Conservation (phyloP, 139 green algal genomes). For the Volvox reticuliferus region DNA sequence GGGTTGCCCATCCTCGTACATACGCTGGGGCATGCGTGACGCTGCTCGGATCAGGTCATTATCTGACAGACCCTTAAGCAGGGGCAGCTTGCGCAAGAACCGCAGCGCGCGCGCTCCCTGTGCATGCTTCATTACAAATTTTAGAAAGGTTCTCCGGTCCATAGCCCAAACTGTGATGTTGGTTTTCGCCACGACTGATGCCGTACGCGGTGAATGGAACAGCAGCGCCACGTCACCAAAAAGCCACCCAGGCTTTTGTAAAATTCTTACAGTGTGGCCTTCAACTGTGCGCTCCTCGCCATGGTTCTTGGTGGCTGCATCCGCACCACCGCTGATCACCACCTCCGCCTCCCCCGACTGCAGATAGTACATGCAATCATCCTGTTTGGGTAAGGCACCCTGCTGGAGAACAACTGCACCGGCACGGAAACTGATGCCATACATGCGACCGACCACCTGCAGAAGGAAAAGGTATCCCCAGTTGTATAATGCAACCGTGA, state of each 20-base stretch:
- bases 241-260: slow-evolving; percentile 78
- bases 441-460: slow-evolving; percentile 74
- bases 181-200: slow-evolving; percentile 75
- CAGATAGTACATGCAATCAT: slow-evolving; percentile 85
- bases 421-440: slow-evolving; percentile 63
- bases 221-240: slow-evolving; percentile 85
- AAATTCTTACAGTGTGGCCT: slow-evolving; percentile 71
- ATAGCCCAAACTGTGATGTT: slow-evolving; percentile 78
- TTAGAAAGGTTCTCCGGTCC: slow-evolving; percentile 76
- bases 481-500: too few species aligned
- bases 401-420: slow-evolving; percentile 79
- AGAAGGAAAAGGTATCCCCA: neutral
- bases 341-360: slow-evolving; percentile 78
- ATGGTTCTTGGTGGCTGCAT: slow-evolving; percentile 46
- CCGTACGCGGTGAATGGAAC: slow-evolving; percentile 80
- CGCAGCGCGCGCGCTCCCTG: slow-evolving; percentile 74
- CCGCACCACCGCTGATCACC: slow-evolving; percentile 69
- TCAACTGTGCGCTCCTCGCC: slow-evolving; percentile 64
- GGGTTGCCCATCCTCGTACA: slow-evolving; percentile 73
- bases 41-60: slow-evolving; percentile 76
- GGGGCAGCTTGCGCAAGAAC: slow-evolving; percentile 83
- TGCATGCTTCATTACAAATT: slow-evolving; percentile 81
- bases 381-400: slow-evolving; percentile 66
- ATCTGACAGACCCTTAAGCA: slow-evolving; percentile 83
- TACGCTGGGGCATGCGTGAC: slow-evolving; percentile 66